Conservation (phyloP, 2,329 filamentous ascomycete genomes). For the Paraconiothyrium sp. region DNA sequence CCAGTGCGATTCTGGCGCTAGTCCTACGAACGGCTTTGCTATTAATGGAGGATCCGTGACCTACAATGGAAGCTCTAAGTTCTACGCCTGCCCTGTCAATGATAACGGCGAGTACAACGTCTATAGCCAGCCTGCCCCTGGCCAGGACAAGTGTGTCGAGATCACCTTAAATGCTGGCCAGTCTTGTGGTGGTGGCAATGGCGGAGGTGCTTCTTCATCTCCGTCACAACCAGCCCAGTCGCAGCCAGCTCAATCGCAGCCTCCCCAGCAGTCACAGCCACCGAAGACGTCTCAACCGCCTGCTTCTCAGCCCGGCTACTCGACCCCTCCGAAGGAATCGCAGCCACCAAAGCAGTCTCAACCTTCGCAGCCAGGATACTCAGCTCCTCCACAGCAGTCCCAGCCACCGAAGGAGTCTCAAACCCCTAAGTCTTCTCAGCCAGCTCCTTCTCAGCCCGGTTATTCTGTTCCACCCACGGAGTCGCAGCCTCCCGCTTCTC, state of each 20-base stretch:
- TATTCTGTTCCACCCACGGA: no score
- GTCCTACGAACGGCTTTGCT: conserved; percentile 62
- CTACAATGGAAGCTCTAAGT: conserved; percentile 62
- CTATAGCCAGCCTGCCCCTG: conserved; percentile 56
- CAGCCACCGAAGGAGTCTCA: neutral
- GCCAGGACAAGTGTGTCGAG: conserved; percentile 60
- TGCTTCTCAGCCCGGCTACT: no score
- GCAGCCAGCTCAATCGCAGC: conserved; percentile 12
- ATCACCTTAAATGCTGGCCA: conserved; percentile 54
- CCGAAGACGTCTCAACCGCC: no score
- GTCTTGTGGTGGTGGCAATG: conserved; percentile 34
- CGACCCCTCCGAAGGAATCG: no score
- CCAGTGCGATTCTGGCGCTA: conserved; percentile 67
- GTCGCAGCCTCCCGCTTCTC: no score
- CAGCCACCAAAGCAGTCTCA: neutral
- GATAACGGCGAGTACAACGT: conserved; percentile 65
- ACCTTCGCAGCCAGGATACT: no score
- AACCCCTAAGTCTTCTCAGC: neutral
- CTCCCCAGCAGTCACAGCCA: conserved; percentile 1
- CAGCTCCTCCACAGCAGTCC: no score
- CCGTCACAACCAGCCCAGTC: conserved; percentile 9
- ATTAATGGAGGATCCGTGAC: conserved; percentile 63
- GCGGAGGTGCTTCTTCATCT: conserved; percentile 8
- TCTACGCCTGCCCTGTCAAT: conserved; percentile 70
- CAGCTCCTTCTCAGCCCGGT: neutral